A percentile compares a stretch with the other conserved stretches of the same genome.
These are phyloP conservation scores for Narthecium ossifragum DNA, from an alignment of 106 monocot genomes.

Conservation along the genomic window DNA sequence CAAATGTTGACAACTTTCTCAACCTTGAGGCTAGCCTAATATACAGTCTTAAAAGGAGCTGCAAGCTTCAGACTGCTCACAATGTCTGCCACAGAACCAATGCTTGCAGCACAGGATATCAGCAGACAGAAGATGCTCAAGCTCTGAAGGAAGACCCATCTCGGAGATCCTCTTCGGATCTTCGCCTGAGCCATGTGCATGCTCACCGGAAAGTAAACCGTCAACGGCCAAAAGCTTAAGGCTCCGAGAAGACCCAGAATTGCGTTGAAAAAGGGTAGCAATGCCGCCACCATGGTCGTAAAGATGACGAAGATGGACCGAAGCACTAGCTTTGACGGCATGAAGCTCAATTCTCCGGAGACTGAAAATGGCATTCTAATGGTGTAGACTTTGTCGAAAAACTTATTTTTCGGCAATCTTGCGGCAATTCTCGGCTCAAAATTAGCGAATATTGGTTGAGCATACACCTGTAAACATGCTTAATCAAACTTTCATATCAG, in stretches of 20 bases:
- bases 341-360: slow-evolving; percentile 18
- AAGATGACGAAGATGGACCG: slow-evolving; percentile 29
- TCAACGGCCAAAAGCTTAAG: slow-evolving; percentile 63
- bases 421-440: slow-evolving; percentile 33
- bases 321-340: slow-evolving; percentile 37
- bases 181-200: slow-evolving; percentile 54
- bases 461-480: slow-evolving; percentile 38
- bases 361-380: slow-evolving; percentile 15
- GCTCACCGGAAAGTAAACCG: slow-evolving; percentile 61
- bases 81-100: slow-evolving; percentile 48
- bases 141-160: slow-evolving; percentile 42
- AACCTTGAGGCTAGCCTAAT: no score
- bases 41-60: not conserved
- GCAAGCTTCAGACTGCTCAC: not conserved
- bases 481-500: not conserved
- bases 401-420: slow-evolving; percentile 49
- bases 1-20: no score
- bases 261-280: slow-evolving; percentile 77
- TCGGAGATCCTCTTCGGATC: slow-evolving; percentile 17
- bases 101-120: slow-evolving; percentile 43
- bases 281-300: slow-evolving; percentile 59
- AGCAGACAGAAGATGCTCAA: slow-evolving; percentile 47
- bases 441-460: slow-evolving; percentile 56
- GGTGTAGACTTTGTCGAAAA: slow-evolving; percentile 36
- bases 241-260: slow-evolving; percentile 69